phyloP scores from a whole-genome alignment of 345 rosid genomes.

The Eucalyptus viminalis region DNA sequence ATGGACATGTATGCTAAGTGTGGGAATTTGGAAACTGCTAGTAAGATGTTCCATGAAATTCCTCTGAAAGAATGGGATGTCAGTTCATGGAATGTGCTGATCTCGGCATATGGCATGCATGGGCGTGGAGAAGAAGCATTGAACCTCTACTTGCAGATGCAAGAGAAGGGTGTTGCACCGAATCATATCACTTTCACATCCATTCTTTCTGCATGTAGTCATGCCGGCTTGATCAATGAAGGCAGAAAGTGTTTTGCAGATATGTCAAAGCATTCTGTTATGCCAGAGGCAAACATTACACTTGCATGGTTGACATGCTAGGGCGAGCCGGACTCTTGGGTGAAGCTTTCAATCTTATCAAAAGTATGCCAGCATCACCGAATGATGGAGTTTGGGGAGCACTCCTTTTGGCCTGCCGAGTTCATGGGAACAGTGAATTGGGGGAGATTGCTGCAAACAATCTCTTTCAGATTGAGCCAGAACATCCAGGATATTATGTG shows the following conservation, averaged over 20 bases:
- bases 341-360: slow-evolving; percentile 42
- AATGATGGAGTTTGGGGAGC: slow-evolving; percentile 63
- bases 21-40: slow-evolving; percentile 49
- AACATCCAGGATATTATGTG: slow-evolving; percentile 54
- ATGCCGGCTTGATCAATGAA: slow-evolving; percentile 57
- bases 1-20: slow-evolving; percentile 80
- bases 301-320: slow-evolving; percentile 70
- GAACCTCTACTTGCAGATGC: slow-evolving; percentile 38
- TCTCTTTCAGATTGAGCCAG: slow-evolving; percentile 53
- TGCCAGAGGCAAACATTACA: slow-evolving; percentile 41
- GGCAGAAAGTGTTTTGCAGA: slow-evolving; percentile 42
- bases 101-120: slow-evolving; percentile 67
- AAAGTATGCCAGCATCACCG: slow-evolving; percentile 39
- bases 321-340: slow-evolving; percentile 68
- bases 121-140: slow-evolving; percentile 61
- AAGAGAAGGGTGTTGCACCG: slow-evolving; percentile 24
- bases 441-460: slow-evolving; percentile 47
- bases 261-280: slow-evolving; percentile 17
- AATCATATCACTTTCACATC: slow-evolving; percentile 58
- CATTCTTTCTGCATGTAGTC: slow-evolving; percentile 65
- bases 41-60: slow-evolving; percentile 31
- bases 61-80: slow-evolving; percentile 31
- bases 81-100: slow-evolving; percentile 74
- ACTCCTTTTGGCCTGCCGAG: slow-evolving; percentile 65
- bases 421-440: slow-evolving; percentile 52